Conservation (phyloP, 2,329 filamentous ascomycete genomes). For the Venturia oleaginea region DNA sequence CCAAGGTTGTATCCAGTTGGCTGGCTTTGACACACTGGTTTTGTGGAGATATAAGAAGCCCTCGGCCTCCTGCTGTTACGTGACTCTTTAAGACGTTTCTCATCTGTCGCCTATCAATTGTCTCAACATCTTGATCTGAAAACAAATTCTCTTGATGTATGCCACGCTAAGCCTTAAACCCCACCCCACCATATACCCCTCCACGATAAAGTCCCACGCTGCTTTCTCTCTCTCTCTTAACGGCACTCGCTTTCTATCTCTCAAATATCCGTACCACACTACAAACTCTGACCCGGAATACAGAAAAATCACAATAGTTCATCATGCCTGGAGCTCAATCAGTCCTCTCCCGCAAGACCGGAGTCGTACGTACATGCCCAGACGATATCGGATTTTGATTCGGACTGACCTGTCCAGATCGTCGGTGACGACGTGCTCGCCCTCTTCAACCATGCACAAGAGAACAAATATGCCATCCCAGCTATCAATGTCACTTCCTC, state of each 20-base stretch:
- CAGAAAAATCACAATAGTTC: background rate
- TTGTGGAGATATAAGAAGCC: background rate
- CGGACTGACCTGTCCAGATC: conserved; percentile 7
- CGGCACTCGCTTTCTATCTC: background rate
- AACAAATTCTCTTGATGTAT: background rate
- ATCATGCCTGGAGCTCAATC: conserved; percentile 9
- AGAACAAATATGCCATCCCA: conserved; percentile 81
- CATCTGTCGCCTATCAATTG: background rate
- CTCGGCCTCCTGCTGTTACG: conserved; percentile 3
- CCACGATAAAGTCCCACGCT: too few relatives aligned
- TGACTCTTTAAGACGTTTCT: background rate
- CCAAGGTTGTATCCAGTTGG: conserved; percentile 1
- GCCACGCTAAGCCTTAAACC: background rate
- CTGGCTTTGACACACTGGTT: background rate
- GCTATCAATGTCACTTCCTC: conserved; percentile 89
- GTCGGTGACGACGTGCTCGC: conserved; percentile 15
- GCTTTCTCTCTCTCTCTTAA: background rate
- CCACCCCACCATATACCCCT: background rate
- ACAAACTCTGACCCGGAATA: background rate
- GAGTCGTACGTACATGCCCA: conserved; percentile 33
- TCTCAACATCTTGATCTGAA: background rate
- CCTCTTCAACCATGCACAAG: conserved; percentile 84
- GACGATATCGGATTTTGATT: background rate
- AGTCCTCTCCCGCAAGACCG: conserved; percentile 50
- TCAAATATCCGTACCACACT: too few relatives aligned